Evolutionary conservation across 2,329 filamentous ascomycete species (phyloP).

Genomic region (Dactylellina cionopaga): DNA sequence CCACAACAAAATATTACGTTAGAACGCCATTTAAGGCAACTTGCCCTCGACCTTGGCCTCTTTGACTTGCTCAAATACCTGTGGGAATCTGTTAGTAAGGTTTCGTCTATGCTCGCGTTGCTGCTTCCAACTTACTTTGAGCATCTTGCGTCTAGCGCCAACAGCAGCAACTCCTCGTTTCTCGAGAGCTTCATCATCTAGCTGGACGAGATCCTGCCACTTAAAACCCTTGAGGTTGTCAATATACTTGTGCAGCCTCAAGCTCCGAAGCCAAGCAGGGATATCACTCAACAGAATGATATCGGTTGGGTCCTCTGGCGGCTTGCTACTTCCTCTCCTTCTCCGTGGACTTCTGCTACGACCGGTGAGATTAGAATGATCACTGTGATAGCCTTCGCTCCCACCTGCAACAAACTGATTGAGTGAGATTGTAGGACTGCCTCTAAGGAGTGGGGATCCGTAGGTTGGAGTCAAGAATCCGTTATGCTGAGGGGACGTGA

Average conservation of each 20-base stretch:
- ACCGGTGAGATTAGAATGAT: slow-evolving; percentile 83
- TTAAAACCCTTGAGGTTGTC: slow-evolving; percentile 97
- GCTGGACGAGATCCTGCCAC: slow-evolving; percentile 89
- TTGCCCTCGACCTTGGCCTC: slow-evolving; percentile 80
- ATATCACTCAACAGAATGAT: slow-evolving; percentile 90
- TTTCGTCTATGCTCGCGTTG: too few species aligned
- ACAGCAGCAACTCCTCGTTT: slow-evolving; percentile 93
- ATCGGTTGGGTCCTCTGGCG: slow-evolving; percentile 96
- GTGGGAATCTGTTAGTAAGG: slow-evolving; percentile 29
- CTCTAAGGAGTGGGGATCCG: slow-evolving; percentile 70
- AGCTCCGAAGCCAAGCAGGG: slow-evolving; percentile 91
- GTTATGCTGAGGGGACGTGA: slow-evolving; percentile 90
- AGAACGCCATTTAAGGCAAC: too few species aligned
- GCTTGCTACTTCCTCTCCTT: slow-evolving; percentile 92
- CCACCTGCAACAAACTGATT: slow-evolving; percentile 59
- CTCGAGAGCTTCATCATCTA: slow-evolving; percentile 93
- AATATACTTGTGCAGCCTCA: slow-evolving; percentile 97
- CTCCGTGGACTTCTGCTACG: slow-evolving; percentile 92
- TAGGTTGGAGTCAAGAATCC: slow-evolving; percentile 90
- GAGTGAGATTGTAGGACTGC: slow-evolving; percentile 60
- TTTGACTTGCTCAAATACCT: slow-evolving; percentile 95
- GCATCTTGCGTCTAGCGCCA: slow-evolving; percentile 94
- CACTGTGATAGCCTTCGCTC: slow-evolving; percentile 88
- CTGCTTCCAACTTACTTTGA: slow-evolving; percentile 75
- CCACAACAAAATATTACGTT: too few species aligned